Evolutionary conservation across 169 alveolate genomes (phyloP), one percentile per base, ranked within the genome.

Genomic region (Theileria luwenshuni): DNA sequence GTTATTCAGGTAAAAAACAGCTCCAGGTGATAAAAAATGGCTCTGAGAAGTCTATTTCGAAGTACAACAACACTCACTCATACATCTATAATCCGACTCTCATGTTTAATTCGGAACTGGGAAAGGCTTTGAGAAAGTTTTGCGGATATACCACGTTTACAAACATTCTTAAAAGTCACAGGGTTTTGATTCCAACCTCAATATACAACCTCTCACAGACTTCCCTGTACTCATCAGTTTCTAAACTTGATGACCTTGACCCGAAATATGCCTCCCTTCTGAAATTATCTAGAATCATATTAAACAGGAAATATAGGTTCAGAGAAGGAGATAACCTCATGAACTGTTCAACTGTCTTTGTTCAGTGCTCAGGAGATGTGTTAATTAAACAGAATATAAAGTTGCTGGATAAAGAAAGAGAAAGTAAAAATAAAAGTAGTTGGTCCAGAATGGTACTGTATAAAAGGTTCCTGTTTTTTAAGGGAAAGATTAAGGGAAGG

Each of bases 351-450:
- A 48, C 59, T 21, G 23, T 68, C 3, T 56, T 76, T n/a, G 51
- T 76, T n/a, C 79, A 76, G 67, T 76, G 79, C 33, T 43, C 85
- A 8, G 85, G 85, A 21, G 48, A 21, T 19, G 45, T 76, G 12
- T 47, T 68, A 65, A 48, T 45, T 32, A 52, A 76, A 19, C 35
- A 60, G 32, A 52, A 41, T 19, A 42, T 76, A 27, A 17, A 64
- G 41, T 32, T 28, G 19, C 42, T 15, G 25, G 49, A 61, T 25
- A 68, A 59, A 8, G 68, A 19, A 30, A 8, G 15, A 38, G 33
- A n/a, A 21, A 28, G 30, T 19, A 41, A 30, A 62, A 62, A 23
- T 3, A 32, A 19, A 13, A 8, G 41, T 33, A 62, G 12, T 41
- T 42, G 71, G 52, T 62, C 52, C 17, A 42, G 38, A 30, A 62